A percentile compares a stretch with the other conserved stretches of the same genome.
These are phyloP conservation scores for Neolentinus lepideus DNA, from an alignment of 1,284 basidiomycete species.

Conservation along the genomic window DNA sequence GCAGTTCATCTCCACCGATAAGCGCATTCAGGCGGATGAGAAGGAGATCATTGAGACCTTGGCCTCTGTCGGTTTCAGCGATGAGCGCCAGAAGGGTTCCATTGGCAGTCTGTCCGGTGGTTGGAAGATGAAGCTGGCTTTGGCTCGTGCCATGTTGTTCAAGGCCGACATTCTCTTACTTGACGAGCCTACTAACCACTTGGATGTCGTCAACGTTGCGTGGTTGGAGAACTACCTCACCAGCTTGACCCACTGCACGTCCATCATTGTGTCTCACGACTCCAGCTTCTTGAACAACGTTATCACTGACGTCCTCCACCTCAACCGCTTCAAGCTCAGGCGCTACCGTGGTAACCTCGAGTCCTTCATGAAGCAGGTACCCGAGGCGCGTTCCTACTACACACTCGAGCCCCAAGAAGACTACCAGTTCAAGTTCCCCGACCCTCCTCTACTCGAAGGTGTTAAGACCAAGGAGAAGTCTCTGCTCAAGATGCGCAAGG, in stretches of 20 bases:
- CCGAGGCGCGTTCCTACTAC: constrained; percentile 98
- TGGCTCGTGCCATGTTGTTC: constrained; percentile 98
- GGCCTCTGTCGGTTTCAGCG: constrained; percentile 86
- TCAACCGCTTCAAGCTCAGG: constrained; percentile 99
- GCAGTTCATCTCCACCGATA: constrained; percentile 83
- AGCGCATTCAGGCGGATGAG: constrained; percentile 71
- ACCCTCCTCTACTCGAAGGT: constrained; percentile 95
- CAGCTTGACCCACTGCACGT: constrained; percentile 85
- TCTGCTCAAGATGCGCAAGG: constrained; percentile 95
- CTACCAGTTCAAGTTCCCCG: constrained; percentile 95
- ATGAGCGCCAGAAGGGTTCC: constrained; percentile 77
- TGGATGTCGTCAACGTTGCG: constrained; percentile 94
- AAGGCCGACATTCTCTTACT: constrained; percentile 96
- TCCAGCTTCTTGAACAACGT: constrained; percentile 98
- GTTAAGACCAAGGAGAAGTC: constrained; percentile 99
- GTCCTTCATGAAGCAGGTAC: constrained; percentile 89
- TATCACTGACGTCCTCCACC: constrained; percentile 97
- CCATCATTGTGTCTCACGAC: constrained; percentile 99
- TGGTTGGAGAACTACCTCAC: constrained; percentile 97
- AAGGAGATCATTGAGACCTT: constrained; percentile 78
- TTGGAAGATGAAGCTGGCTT: constrained; percentile 99
- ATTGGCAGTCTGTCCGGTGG: constrained; percentile 96
- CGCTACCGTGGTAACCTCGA: constrained; percentile 98
- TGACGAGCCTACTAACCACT: constrained; percentile 97
- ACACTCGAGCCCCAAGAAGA: constrained; percentile 90